A percentile compares a stretch with the other conserved stretches of the same genome.
Evolutionary conservation across 306 rosid species (phyloP).

Genomic region (Argentina anserina): DNA sequence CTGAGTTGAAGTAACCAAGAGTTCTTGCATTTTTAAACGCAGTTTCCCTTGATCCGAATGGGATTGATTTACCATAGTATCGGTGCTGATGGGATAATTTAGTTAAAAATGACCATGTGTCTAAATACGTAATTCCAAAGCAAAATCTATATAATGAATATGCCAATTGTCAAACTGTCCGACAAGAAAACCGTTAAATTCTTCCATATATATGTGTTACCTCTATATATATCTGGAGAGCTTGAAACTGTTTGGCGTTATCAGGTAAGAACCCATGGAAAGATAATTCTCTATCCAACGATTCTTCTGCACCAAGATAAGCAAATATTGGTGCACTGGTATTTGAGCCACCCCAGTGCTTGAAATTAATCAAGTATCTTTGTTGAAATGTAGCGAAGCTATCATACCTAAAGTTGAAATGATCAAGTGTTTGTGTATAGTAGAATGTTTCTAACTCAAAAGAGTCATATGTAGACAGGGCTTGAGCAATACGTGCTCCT

Average conservation of each 20-base stretch:
- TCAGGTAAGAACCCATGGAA: conserved; percentile 31
- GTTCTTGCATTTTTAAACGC: conserved; percentile 32
- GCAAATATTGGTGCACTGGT: conserved; percentile 53
- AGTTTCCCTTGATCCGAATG: conserved; percentile 26
- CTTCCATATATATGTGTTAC: conserved; percentile 14
- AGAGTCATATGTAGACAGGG: too few species aligned
- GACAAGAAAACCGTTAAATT: too few species aligned
- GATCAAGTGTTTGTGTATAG: conserved; percentile 51
- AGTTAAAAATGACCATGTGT: too few species aligned
- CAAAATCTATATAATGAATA: too few species aligned
- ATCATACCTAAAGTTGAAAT: conserved; percentile 41
- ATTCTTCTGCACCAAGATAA: conserved; percentile 42
- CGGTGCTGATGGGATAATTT: conserved; percentile 27
- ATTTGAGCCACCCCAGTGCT: conserved; percentile 57
- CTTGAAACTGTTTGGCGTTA: conserved; percentile 41
- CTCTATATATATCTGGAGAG: conserved; percentile 46
- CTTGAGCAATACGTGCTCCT: too few species aligned
- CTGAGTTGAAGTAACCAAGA: conserved; percentile 47
- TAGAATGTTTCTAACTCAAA: neutral
- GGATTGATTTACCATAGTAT: conserved; percentile 50
- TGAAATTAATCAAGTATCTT: conserved; percentile 43
- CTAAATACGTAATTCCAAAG: too few species aligned
- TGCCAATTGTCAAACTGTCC: too few species aligned
- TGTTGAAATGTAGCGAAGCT: too few species aligned
- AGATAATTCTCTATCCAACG: conserved; percentile 13